phyloP scores from a whole-genome alignment of 768 basidiomycete genomes.

The Suillus tomentosus region DNA sequence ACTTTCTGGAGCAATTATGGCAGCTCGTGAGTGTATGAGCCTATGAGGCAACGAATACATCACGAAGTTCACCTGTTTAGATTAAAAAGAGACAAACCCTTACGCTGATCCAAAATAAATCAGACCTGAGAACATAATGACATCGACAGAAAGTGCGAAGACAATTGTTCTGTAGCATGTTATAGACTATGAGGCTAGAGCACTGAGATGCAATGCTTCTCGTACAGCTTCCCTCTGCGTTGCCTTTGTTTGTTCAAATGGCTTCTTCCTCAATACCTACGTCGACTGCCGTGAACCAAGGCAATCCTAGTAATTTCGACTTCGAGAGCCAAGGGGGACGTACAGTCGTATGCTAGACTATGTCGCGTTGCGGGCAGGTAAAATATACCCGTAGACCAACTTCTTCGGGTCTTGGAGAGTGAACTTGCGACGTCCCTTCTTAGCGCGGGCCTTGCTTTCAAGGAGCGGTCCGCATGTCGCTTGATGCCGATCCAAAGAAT shows the following conservation, averaged over 20 bases:
- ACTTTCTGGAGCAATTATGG: neutral
- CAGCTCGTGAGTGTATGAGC: slow-evolving; percentile 6
- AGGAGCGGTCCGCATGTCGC: neutral
- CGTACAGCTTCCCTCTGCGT: neutral
- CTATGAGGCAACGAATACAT: slow-evolving; percentile 3
- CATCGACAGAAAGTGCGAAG: neutral
- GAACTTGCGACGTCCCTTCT: neutral
- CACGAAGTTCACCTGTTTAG: slow-evolving; percentile 2
- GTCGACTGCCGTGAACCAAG: no score
- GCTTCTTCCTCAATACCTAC: no score
- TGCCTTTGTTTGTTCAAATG: no score
- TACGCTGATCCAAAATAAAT: neutral
- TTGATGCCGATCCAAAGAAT: neutral
- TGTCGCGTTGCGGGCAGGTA: neutral
- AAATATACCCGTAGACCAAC: neutral
- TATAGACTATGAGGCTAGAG: slow-evolving; percentile 3
- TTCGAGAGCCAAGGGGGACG: neutral
- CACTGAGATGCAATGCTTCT: slow-evolving; percentile 1
- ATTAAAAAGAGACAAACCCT: neutral
- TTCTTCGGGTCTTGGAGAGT: neutral
- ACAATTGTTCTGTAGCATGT: neutral
- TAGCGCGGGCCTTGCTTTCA: neutral
- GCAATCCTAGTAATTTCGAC: no score
- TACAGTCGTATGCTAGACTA: neutral
- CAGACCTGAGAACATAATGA: neutral